Conservation (phyloP, 352 stramenopile genomes). For the Phytophthora nicotianae region DNA sequence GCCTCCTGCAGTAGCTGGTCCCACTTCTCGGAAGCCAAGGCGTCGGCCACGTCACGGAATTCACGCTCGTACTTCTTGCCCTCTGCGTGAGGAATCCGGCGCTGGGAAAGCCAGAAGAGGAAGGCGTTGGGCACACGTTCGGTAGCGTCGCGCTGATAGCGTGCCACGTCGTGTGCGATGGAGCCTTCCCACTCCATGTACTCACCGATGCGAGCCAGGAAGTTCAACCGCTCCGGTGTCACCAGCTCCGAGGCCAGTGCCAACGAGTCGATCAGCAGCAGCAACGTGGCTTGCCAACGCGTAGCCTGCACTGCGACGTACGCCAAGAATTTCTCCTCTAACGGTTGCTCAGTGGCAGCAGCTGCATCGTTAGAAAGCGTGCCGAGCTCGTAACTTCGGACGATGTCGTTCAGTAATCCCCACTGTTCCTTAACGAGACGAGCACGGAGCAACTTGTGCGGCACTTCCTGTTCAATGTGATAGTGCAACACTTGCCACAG, state of each 20-base stretch:
- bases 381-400: slow-evolving; percentile 64
- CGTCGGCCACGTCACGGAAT: slow-evolving; percentile 54
- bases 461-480: slow-evolving; percentile 85
- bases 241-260: slow-evolving; percentile 61
- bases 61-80: slow-evolving; percentile 45
- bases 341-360: slow-evolving; percentile 11
- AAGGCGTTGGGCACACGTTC: slow-evolving; percentile 79
- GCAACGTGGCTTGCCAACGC: slow-evolving; percentile 82
- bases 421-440: slow-evolving; percentile 68
- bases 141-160: slow-evolving; percentile 63
- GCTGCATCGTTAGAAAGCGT: slow-evolving; percentile 21
- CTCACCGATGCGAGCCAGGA: slow-evolving; percentile 69
- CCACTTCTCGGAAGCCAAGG: slow-evolving; percentile 49
- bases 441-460: slow-evolving; percentile 58
- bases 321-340: slow-evolving; percentile 47
- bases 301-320: slow-evolving; percentile 78
- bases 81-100: slow-evolving; percentile 37
- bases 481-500: slow-evolving; percentile 87
- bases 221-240: slow-evolving; percentile 63
- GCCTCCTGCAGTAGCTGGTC: slow-evolving; percentile 43
- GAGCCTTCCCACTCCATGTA: slow-evolving; percentile 90
- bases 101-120: slow-evolving; percentile 71
- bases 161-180: slow-evolving; percentile 79
- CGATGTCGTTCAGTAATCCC: slow-evolving; percentile 61
- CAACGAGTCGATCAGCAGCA: slow-evolving; percentile 80